A percentile compares a stretch with the other conserved stretches of the same genome.
phyloP scores from a whole-genome alignment of 768 basidiomycete species.

The Phaeotremella skinneri region DNA sequence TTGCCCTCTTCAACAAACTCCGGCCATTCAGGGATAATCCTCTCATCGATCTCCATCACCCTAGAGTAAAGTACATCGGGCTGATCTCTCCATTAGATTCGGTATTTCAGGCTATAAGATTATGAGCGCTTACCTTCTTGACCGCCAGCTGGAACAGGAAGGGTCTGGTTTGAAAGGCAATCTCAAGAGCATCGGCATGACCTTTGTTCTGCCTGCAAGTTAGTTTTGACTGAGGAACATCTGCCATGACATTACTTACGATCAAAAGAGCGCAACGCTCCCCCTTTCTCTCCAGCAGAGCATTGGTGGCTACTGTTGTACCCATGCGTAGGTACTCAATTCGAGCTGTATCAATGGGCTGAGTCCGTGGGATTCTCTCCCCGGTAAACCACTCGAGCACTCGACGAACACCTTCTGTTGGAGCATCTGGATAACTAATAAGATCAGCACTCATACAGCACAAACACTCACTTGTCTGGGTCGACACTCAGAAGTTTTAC shows the following conservation, averaged over 20 bases:
- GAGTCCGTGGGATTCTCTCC: slow-evolving; percentile 64
- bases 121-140: slow-evolving; percentile 37
- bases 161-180: slow-evolving; percentile 52
- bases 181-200: slow-evolving; percentile 52
- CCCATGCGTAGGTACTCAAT: slow-evolving; percentile 14
- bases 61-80: slow-evolving; percentile 50
- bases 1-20: slow-evolving; percentile 25
- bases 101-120: not conserved
- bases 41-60: slow-evolving; percentile 71
- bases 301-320: slow-evolving; percentile 15
- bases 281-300: slow-evolving; percentile 20
- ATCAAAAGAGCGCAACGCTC: slow-evolving; percentile 17
- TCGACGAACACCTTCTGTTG: slow-evolving; percentile 85
- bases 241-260: slow-evolving; percentile 5
- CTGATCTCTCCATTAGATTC: not conserved
- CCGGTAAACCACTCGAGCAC: slow-evolving; percentile 75
- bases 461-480: slow-evolving; percentile 24
- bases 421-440: slow-evolving; percentile 71
- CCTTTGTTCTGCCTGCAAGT: not conserved
- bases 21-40: slow-evolving; percentile 47
- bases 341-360: slow-evolving; percentile 56
- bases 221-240: not conserved
- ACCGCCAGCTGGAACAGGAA: slow-evolving; percentile 73
- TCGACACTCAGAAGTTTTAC: slow-evolving; percentile 29
- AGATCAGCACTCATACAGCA: slow-evolving; percentile 69